A percentile compares a stretch with the other conserved stretches of the same genome.
phyloP scores from a whole-genome alignment of 2,329 filamentous ascomycete species.

The Amylocarpus encephaloides region DNA sequence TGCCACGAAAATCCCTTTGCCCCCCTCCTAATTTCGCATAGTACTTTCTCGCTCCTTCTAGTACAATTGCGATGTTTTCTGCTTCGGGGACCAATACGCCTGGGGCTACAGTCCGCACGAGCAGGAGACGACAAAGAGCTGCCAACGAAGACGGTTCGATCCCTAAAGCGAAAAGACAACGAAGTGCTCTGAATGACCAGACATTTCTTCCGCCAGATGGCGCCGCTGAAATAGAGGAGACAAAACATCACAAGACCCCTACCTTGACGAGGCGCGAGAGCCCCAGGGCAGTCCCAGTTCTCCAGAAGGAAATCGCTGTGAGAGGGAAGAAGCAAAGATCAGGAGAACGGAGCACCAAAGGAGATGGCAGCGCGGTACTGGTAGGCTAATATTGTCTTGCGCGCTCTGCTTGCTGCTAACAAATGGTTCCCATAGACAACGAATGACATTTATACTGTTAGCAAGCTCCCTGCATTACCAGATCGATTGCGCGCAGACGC shows the following conservation, averaged over 20 bases:
- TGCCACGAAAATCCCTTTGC: no score
- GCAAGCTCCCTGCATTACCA: conserved; percentile 76
- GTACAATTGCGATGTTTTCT: conserved; percentile 48
- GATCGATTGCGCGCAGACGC: conserved; percentile 64
- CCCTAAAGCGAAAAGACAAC: conserved; percentile 58
- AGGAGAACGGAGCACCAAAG: conserved; percentile 61
- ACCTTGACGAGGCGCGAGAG: conserved; percentile 35
- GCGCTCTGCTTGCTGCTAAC: conserved; percentile 5
- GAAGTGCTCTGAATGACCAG: conserved; percentile 51
- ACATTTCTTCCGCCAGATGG: conserved; percentile 45
- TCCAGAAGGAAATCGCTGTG: conserved; percentile 46
- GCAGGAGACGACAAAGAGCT: conserved; percentile 52
- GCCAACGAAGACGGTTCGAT: conserved; percentile 47
- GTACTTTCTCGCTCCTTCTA: no score
- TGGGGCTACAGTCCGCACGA: conserved; percentile 51
- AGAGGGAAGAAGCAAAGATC: conserved; percentile 57
- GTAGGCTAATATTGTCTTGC: conserved; percentile 38
- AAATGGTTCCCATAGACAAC: conserved; percentile 52
- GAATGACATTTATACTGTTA: conserved; percentile 78
- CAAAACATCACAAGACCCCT: conserved; percentile 44
- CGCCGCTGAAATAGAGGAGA: conserved; percentile 49
- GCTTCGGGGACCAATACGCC: conserved; percentile 43
- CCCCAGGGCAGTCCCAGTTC: conserved; percentile 21
- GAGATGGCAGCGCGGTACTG: conserved; percentile 60
- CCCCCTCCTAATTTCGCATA: no score